These are phyloP conservation scores for Acer campestre DNA, from an alignment of 345 rosid species.

Conservation along the genomic window DNA sequence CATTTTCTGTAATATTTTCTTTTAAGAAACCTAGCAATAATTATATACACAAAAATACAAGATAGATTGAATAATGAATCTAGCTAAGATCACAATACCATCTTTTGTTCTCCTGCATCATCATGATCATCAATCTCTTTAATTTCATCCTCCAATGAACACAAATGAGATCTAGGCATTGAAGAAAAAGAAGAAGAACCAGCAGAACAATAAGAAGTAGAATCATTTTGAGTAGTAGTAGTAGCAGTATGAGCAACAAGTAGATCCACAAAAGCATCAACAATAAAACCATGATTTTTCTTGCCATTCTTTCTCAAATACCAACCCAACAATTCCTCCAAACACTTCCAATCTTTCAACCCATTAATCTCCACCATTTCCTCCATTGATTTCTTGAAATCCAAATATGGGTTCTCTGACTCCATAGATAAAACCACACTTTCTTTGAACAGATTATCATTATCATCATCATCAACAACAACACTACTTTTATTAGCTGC, in stretches of 20 bases:
- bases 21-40: neutral
- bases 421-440: constrained; percentile 69
- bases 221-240: neutral
- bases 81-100: constrained; percentile 12
- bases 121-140: constrained; percentile 4
- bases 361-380: constrained; percentile 78
- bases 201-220: constrained; percentile 50
- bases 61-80: neutral
- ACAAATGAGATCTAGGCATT: constrained; percentile 20
- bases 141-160: constrained; percentile 19
- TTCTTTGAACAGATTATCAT: constrained; percentile 42
- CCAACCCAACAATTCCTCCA: constrained; percentile 80
- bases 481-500: neutral
- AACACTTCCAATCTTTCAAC: constrained; percentile 68
- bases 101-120: constrained; percentile 20
- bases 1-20: neutral
- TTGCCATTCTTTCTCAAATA: constrained; percentile 75
- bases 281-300: constrained; percentile 68
- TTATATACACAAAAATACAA: constrained; percentile 23
- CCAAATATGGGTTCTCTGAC: constrained; percentile 74
- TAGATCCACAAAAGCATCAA: constrained; percentile 79
- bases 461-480: neutral
- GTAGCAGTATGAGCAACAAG: constrained; percentile 35
- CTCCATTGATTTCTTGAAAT: constrained; percentile 89
- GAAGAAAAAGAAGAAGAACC: constrained; percentile 42